phyloP scores from a whole-genome alignment of 2,329 filamentous ascomycete species.

The Hymenoscyphus linearis region DNA sequence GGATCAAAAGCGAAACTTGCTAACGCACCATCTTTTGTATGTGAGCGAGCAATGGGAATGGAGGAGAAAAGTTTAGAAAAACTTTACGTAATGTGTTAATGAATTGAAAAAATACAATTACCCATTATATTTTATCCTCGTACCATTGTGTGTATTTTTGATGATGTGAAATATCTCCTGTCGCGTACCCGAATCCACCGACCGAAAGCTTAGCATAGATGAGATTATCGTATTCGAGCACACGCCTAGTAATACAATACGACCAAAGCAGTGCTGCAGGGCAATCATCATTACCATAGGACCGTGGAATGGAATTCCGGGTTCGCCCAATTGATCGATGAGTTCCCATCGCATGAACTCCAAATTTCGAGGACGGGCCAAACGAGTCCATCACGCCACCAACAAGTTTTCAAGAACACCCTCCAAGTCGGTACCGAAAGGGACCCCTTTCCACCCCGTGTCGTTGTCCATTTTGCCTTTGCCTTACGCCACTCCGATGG shows the following conservation, averaged over 20 bases:
- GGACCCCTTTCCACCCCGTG: neutral
- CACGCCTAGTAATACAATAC: too few relatives aligned
- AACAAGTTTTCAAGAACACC: neutral
- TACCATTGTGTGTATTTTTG: neutral
- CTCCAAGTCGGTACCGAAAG: neutral
- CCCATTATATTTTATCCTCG: neutral
- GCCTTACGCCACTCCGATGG: neutral
- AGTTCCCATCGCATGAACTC: neutral
- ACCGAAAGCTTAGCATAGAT: neutral
- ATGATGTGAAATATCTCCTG: neutral
- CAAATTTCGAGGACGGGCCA: neutral
- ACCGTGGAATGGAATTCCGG: too few relatives aligned
- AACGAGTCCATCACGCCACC: neutral
- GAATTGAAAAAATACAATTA: slow-evolving; percentile 1
- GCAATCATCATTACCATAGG: too few relatives aligned
- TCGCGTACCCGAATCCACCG: neutral
- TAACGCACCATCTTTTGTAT: neutral
- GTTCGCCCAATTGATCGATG: too few relatives aligned
- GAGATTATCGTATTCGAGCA: too few relatives aligned
- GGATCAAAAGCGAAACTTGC: neutral
- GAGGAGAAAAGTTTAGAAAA: neutral
- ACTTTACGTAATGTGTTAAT: slow-evolving; percentile 6
- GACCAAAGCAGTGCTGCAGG: too few relatives aligned
- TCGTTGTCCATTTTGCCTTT: too few relatives aligned
- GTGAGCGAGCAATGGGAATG: slow-evolving; percentile 2